Percentiles rank a stretch among this genome's conserved stretches.
These are phyloP conservation scores for Phytophthora fragariae DNA, from an alignment of 352 stramenopile species.

Conservation along the genomic window DNA sequence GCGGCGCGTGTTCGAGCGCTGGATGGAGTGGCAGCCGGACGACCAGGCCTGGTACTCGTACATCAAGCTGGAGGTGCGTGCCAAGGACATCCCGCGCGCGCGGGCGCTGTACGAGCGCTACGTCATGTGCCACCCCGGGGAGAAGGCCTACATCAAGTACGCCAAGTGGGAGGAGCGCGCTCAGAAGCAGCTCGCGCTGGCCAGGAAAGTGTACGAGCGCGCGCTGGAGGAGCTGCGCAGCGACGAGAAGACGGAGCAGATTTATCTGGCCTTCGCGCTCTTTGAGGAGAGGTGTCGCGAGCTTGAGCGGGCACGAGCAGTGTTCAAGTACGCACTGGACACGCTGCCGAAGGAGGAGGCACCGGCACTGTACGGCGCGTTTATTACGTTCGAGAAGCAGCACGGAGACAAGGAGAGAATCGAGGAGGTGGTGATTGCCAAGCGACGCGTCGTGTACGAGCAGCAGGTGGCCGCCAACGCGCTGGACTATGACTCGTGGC, in stretches of 20 bases:
- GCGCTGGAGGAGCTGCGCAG: conserved; percentile 91
- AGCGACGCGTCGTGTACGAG: conserved; percentile 96
- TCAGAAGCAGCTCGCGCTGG: conserved; percentile 92
- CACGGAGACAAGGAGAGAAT: conserved; percentile 96
- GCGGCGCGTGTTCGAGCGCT: conserved; percentile 96
- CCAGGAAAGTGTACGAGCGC: conserved; percentile 95
- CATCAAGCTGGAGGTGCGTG: conserved; percentile 98
- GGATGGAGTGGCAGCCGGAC: conserved; percentile 98
- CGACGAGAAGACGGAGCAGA: conserved; percentile 81
- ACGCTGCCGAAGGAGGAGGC: conserved; percentile 86
- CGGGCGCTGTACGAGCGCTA: conserved; percentile 96
- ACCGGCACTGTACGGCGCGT: conserved; percentile 96
- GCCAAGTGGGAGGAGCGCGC: conserved; percentile 98
- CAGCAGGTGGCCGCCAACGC: conserved; percentile 90
- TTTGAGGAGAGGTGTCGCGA: conserved; percentile 99
- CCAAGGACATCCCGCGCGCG: conserved; percentile 85
- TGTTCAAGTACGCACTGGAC: conserved; percentile 90
- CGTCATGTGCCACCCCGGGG: conserved; percentile 89
- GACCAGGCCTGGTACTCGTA: conserved; percentile 98
- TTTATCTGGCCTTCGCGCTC: conserved; percentile 95
- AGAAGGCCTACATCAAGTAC: conserved; percentile 97
- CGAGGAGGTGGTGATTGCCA: conserved; percentile 96
- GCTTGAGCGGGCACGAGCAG: conserved; percentile 90
- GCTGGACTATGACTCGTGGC: conserved; percentile 98
- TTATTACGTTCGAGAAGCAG: conserved; percentile 99